Evolutionary conservation across 2,329 filamentous ascomycete species (phyloP).

Genomic region (Penicillium frequentans): DNA sequence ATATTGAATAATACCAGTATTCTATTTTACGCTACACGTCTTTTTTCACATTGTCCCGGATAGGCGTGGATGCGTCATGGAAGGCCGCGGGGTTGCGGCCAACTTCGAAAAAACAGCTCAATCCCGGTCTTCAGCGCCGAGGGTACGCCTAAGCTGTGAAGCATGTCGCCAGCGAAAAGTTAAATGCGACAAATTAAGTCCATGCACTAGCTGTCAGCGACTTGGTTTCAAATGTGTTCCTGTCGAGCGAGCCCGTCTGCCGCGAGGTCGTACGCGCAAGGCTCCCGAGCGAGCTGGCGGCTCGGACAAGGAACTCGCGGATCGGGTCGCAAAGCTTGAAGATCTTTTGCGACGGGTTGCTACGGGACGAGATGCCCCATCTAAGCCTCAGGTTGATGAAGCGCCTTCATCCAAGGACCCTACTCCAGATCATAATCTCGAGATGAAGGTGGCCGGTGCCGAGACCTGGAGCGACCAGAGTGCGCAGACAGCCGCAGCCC

Average conservation of each 20-base stretch:
- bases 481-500: not conserved
- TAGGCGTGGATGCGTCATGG: slow-evolving; percentile 10
- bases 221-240: slow-evolving; percentile 27
- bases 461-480: slow-evolving; percentile 7
- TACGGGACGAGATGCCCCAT: slow-evolving; percentile 7
- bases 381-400: not conserved
- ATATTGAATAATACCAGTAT: too few species aligned
- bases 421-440: slow-evolving; percentile 1
- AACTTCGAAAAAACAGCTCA: slow-evolving; percentile 8
- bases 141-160: slow-evolving; percentile 31
- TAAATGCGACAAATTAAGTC: slow-evolving; percentile 34
- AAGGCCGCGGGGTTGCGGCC: slow-evolving; percentile 10
- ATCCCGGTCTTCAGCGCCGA: slow-evolving; percentile 18
- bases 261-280: slow-evolving; percentile 30
- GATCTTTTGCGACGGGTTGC: slow-evolving; percentile 20
- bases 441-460: slow-evolving; percentile 3
- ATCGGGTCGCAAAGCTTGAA: slow-evolving; percentile 28
- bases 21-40: not conserved
- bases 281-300: slow-evolving; percentile 9
- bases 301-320: slow-evolving; percentile 18
- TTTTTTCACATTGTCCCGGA: not conserved
- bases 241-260: slow-evolving; percentile 33
- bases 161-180: slow-evolving; percentile 34
- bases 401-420: not conserved
- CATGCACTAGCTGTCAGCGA: slow-evolving; percentile 32